These are phyloP conservation scores for Cystobasidium onofrii DNA, from an alignment of 768 basidiomycete species.

Conservation along the genomic window DNA sequence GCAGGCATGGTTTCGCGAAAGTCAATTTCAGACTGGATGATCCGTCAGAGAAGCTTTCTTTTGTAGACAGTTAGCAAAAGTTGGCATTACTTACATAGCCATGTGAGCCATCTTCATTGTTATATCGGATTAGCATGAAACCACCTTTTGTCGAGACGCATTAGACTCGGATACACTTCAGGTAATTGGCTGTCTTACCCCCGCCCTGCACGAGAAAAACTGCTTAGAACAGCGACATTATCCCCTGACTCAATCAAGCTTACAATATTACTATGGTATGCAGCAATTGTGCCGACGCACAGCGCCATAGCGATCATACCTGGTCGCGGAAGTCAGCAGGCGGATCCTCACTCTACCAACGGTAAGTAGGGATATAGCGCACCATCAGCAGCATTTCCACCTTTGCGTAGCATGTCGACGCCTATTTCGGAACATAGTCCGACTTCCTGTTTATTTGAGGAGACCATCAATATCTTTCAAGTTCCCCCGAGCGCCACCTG, in stretches of 20 bases:
- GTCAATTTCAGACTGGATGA: conserved; percentile 9
- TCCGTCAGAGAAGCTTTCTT: background rate
- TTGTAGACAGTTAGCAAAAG: background rate
- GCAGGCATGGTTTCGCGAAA: conserved; percentile 43
- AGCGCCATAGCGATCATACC: conserved; percentile 40
- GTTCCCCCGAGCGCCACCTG: background rate
- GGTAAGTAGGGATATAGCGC: background rate
- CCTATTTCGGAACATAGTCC: conserved; percentile 41
- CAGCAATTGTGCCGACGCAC: conserved; percentile 41
- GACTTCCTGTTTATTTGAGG: conserved; percentile 34
- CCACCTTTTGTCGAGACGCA: conserved; percentile 37
- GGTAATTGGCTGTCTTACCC: background rate
- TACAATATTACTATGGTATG: conserved; percentile 43
- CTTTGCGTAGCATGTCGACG: conserved; percentile 39
- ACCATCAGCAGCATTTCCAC: conserved; percentile 42
- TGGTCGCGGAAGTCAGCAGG: background rate
- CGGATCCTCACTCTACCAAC: background rate
- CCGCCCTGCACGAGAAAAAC: background rate
- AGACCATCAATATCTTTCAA: background rate
- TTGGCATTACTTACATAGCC: conserved; percentile 32
- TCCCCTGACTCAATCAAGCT: no score
- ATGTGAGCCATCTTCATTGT: conserved; percentile 37
- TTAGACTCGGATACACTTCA: background rate
- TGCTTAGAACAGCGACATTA: no score
- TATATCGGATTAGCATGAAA: conserved; percentile 42